Conservation (phyloP, 306 rosid genomes). For the Coriaria nepalensis region DNA sequence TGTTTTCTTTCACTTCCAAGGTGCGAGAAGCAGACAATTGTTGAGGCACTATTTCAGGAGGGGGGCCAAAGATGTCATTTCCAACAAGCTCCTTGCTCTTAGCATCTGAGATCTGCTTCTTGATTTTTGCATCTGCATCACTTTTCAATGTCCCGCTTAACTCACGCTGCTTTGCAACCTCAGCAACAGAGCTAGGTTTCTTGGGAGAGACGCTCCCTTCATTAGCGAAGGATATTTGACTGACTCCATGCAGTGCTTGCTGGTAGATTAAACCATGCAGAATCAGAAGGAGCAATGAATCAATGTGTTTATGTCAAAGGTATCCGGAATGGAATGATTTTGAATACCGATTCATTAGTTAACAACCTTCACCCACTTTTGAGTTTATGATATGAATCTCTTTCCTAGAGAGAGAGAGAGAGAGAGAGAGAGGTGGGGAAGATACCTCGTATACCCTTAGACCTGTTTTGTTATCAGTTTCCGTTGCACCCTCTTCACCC, state of each 20-base stretch:
- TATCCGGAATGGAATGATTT: no score
- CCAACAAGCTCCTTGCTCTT: conserved; percentile 83
- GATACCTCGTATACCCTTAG: conserved; percentile 58
- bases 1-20: conserved; percentile 30
- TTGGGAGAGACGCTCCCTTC: conserved; percentile 54
- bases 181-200: conserved; percentile 54
- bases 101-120: conserved; percentile 51
- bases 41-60: conserved; percentile 49
- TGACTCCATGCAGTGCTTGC: conserved; percentile 56
- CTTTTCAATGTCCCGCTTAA: conserved; percentile 58
- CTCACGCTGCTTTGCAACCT: conserved; percentile 95
- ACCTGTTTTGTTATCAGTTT: conserved; percentile 38
- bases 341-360: no score
- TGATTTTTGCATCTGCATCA: conserved; percentile 29
- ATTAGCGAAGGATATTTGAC: conserved; percentile 65
- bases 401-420: no score
- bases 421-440: not conserved
- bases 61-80: conserved; percentile 72
- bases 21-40: conserved; percentile 32
- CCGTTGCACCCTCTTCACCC: conserved; percentile 28
- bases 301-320: no score
- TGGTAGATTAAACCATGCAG: conserved; percentile 13
- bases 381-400: no score
- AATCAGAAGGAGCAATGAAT: not conserved
- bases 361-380: no score